These are phyloP conservation scores for Coemansia sp. DNA, from an alignment of 371 early-diverging fungal species.

Conservation along the genomic window DNA sequence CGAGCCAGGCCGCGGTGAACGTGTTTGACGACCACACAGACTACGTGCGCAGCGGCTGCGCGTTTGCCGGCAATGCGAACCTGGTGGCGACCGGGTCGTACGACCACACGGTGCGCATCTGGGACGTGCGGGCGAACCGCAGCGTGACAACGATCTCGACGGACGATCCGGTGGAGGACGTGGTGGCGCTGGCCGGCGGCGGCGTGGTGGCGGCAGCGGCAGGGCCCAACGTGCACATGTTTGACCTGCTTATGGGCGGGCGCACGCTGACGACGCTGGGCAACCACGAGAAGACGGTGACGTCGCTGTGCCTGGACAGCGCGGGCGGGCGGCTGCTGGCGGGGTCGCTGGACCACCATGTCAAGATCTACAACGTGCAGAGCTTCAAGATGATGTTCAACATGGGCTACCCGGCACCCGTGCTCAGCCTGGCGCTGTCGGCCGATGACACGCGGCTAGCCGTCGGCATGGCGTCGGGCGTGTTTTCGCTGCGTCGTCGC, in stretches of 20 bases:
- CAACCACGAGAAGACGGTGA: constrained; percentile 95
- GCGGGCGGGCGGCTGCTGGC: constrained; percentile 74
- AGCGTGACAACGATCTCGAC: constrained; percentile 82
- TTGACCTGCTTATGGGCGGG: constrained; percentile 87
- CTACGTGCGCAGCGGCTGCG: constrained; percentile 79
- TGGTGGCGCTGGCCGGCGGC: constrained; percentile 83
- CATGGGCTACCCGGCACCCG: constrained; percentile 88
- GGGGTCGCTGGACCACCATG: constrained; percentile 92
- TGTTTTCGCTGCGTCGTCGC: constrained; percentile 83
- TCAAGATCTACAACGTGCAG: constrained; percentile 86
- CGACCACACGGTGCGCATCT: constrained; percentile 90
- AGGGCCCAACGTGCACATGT: constrained; percentile 80
- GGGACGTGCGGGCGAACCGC: constrained; percentile 78
- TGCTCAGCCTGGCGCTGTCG: constrained; percentile 81
- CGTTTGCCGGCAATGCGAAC: constrained; percentile 76
- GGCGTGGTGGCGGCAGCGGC: constrained; percentile 65
- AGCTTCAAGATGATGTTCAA: constrained; percentile 85
- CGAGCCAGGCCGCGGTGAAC: constrained; percentile 71
- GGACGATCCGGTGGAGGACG: constrained; percentile 84
- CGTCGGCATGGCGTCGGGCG: constrained; percentile 91
- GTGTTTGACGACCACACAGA: constrained; percentile 86
- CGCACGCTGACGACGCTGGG: constrained; percentile 69
- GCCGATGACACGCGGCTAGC: constrained; percentile 86
- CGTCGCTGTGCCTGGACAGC: constrained; percentile 80
- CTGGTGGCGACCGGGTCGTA: constrained; percentile 88